phyloP scores from a whole-genome alignment of 139 green algal species.

The Chlamydomonas sp. region DNA sequence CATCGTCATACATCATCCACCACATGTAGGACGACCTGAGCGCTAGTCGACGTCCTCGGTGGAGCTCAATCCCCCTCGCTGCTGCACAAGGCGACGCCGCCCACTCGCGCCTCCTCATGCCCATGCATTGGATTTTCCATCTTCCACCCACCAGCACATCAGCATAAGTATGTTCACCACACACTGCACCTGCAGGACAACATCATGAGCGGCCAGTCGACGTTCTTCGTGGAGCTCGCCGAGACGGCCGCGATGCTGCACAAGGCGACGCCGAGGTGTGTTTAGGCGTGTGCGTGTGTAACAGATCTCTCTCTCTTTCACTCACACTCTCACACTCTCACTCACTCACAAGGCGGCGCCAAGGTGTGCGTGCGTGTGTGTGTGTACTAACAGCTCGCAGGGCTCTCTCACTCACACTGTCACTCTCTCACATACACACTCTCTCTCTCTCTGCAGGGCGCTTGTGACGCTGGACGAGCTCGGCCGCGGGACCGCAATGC shows the following conservation, averaged over 20 bases:
- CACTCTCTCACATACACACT: no score
- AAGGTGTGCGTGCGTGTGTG: no score
- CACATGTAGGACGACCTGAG: no score
- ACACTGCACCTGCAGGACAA: slow-evolving; percentile 67
- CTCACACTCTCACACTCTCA: no score
- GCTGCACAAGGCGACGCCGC: not conserved
- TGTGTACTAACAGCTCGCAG: no score
- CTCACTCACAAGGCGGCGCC: no score
- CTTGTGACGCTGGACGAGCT: slow-evolving; percentile 96
- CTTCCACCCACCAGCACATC: not conserved
- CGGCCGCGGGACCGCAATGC: slow-evolving; percentile 90
- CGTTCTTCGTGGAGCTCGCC: slow-evolving; percentile 93
- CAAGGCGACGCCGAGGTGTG: slow-evolving; percentile 38
- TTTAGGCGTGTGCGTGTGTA: no score
- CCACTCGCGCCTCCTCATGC: not conserved
- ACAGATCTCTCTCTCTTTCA: no score
- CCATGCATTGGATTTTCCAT: not conserved
- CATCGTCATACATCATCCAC: no score
- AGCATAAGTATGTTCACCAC: not conserved
- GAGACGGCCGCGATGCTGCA: slow-evolving; percentile 87
- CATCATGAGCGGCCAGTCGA: slow-evolving; percentile 89
- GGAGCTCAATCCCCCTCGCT: not conserved
- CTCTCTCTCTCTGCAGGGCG: slow-evolving; percentile 28
- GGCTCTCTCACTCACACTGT: no score
- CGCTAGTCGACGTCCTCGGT: no score